These are phyloP conservation scores for Starmerella kuoi DNA, from an alignment of 805 yeast species.

Conservation along the genomic window DNA sequence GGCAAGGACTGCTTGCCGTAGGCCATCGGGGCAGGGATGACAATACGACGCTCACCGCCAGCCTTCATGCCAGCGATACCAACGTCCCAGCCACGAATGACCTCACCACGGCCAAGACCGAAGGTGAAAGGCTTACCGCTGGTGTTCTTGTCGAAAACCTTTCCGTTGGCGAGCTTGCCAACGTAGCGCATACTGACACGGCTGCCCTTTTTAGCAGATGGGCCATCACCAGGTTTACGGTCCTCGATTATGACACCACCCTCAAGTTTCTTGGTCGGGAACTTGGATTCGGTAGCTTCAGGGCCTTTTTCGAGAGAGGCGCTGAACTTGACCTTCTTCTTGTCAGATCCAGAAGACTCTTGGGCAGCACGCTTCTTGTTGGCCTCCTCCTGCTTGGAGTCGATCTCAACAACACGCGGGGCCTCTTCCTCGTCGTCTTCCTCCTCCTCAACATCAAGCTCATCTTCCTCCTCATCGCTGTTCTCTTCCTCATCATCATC, in stretches of 20 bases:
- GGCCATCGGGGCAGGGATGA: constrained; percentile 92
- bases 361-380: constrained; percentile 30
- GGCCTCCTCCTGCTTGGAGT: constrained; percentile 21
- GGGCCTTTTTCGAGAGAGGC: constrained; percentile 93
- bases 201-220: constrained; percentile 74
- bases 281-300: constrained; percentile 36
- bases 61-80: constrained; percentile 98
- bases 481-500: constrained; percentile 35
- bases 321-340: constrained; percentile 77
- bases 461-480: constrained; percentile 31
- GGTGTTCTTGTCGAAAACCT: constrained; percentile 93
- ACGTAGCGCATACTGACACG: constrained; percentile 94
- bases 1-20: constrained; percentile 91
- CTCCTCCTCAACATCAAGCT: constrained; percentile 30
- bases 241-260: constrained; percentile 94
- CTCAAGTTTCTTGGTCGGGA: constrained; percentile 59
- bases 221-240: constrained; percentile 78
- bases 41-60: constrained; percentile 97
- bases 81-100: constrained; percentile 96
- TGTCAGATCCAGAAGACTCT: constrained; percentile 32
- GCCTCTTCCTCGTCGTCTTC: constrained; percentile 24
- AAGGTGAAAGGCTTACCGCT: constrained; percentile 91
- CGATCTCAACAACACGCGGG: constrained; percentile 24
- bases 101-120: constrained; percentile 92
- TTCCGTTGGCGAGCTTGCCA: constrained; percentile 94